Percentiles rank a stretch among this genome's conserved stretches.
Conservation (phyloP, 2,329 filamentous ascomycete species). For the Pyrenophora tritici-repentis region DNA sequence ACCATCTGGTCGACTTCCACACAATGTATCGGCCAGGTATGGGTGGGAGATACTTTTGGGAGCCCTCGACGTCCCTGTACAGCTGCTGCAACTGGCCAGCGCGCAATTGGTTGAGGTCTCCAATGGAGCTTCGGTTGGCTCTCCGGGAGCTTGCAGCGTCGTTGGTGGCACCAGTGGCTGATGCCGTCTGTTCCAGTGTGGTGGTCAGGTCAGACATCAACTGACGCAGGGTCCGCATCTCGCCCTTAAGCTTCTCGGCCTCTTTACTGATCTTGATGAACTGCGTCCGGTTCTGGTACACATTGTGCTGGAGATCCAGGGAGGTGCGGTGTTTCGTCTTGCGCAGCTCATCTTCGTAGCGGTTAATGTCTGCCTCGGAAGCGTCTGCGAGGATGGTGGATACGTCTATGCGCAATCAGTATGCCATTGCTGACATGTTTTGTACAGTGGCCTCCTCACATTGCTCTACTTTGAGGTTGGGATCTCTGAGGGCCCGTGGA, state of each 20-base stretch:
- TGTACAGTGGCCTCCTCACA: constrained; percentile 58
- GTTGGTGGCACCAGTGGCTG: constrained; percentile 45
- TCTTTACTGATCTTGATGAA: constrained; percentile 99
- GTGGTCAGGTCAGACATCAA: constrained; percentile 86
- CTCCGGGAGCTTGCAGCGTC: constrained; percentile 53
- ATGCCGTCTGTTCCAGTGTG: constrained; percentile 54
- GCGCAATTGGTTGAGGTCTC: constrained; percentile 71
- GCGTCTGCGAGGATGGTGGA: constrained; percentile 78
- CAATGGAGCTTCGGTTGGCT: constrained; percentile 84
- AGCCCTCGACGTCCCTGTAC: constrained; percentile 97
- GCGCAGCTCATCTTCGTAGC: constrained; percentile 76
- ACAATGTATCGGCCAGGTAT: constrained; percentile 90
- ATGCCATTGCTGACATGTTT: background rate
- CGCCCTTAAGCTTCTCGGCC: constrained; percentile 93
- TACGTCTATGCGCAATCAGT: constrained; percentile 55
- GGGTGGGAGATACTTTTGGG: constrained; percentile 93
- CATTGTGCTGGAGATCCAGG: constrained; percentile 87
- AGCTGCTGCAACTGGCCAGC: constrained; percentile 74
- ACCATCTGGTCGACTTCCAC: constrained; percentile 90
- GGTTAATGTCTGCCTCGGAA: constrained; percentile 82
- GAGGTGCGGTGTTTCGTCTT: constrained; percentile 79
- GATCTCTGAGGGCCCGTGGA: constrained; percentile 76
- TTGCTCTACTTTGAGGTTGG: constrained; percentile 77
- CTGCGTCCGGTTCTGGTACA: constrained; percentile 95
- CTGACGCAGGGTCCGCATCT: constrained; percentile 89